Evolutionary conservation across 1,284 basidiomycete species (phyloP).

Genomic region (Cryptococcus sp.): DNA sequence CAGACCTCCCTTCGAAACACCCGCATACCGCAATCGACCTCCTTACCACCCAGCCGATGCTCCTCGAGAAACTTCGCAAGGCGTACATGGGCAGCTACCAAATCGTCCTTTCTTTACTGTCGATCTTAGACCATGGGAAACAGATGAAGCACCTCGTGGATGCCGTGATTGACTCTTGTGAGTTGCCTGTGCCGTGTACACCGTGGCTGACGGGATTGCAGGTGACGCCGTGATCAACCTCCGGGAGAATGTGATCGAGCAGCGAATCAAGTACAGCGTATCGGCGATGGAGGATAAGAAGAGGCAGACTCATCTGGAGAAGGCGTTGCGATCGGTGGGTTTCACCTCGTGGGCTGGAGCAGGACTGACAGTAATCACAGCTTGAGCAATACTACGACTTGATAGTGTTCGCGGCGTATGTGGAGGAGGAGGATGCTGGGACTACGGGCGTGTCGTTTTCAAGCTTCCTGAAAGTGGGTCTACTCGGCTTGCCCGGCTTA

Average conservation of each 20-base stretch:
- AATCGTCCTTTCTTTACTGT: conserved; percentile 80
- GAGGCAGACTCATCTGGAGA: conserved; percentile 45
- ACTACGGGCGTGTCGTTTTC: conserved; percentile 72
- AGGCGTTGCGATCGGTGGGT: conserved; percentile 50
- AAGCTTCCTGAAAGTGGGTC: conserved; percentile 73
- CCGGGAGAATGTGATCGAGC: conserved; percentile 78
- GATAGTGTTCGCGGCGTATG: conserved; percentile 89
- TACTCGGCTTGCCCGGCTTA: neutral
- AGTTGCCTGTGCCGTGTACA: conserved; percentile 36
- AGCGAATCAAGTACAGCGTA: conserved; percentile 79
- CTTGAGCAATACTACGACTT: conserved; percentile 77
- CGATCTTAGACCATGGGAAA: conserved; percentile 78
- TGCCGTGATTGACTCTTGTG: conserved; percentile 80
- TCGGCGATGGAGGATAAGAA: conserved; percentile 67
- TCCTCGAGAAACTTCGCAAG: conserved; percentile 79
- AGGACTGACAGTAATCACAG: conserved; percentile 17
- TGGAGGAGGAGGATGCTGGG: conserved; percentile 64
- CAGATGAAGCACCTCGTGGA: conserved; percentile 82
- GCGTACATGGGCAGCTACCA: conserved; percentile 88
- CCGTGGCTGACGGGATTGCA: conserved; percentile 30
- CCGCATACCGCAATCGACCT: conserved; percentile 71
- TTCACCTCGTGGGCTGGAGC: neutral
- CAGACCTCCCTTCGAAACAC: conserved; percentile 48
- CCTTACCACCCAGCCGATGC: conserved; percentile 69
- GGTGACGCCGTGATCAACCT: conserved; percentile 85